Percentiles rank a stretch among this genome's conserved stretches.
phyloP scores from a whole-genome alignment of 805 yeast species.

The Metschnikowia rubicola region DNA sequence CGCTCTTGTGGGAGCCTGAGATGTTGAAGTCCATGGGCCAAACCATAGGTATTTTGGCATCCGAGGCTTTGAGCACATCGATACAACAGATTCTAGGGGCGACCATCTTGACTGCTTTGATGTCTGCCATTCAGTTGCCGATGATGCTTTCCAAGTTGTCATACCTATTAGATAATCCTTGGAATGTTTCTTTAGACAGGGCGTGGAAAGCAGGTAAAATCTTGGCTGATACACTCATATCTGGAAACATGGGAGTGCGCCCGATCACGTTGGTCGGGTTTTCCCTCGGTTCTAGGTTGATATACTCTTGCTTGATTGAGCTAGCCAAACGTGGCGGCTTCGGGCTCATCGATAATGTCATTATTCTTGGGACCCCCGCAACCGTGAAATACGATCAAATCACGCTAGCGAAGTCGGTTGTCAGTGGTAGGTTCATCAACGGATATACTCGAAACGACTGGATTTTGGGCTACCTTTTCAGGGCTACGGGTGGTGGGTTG shows the following conservation, averaged over 20 bases:
- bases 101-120: conserved; percentile 80
- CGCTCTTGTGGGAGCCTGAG: conserved; percentile 96
- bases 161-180: conserved; percentile 89
- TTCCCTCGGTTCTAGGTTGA: conserved; percentile 88
- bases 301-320: conserved; percentile 84
- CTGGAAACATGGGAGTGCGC: conserved; percentile 85
- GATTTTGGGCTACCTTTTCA: conserved; percentile 89
- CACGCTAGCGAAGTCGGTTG: conserved; percentile 75
- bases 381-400: conserved; percentile 77
- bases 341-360: conserved; percentile 87
- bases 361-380: conserved; percentile 82
- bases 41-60: conserved; percentile 87
- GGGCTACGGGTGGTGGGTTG: conserved; percentile 94
- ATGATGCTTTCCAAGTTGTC: conserved; percentile 87
- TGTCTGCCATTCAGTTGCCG: conserved; percentile 91
- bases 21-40: conserved; percentile 95
- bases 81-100: conserved; percentile 94
- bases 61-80: conserved; percentile 88
- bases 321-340: conserved; percentile 80
- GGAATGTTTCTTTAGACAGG: conserved; percentile 95
- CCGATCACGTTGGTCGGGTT: conserved; percentile 93
- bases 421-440: conserved; percentile 84
- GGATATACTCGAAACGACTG: conserved; percentile 93
- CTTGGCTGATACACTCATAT: conserved; percentile 83
- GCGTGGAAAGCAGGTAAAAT: conserved; percentile 96